A percentile compares a stretch with the other conserved stretches of the same genome.
Conservation (phyloP, 306 rosid genomes). For the Quercus rubra region DNA sequence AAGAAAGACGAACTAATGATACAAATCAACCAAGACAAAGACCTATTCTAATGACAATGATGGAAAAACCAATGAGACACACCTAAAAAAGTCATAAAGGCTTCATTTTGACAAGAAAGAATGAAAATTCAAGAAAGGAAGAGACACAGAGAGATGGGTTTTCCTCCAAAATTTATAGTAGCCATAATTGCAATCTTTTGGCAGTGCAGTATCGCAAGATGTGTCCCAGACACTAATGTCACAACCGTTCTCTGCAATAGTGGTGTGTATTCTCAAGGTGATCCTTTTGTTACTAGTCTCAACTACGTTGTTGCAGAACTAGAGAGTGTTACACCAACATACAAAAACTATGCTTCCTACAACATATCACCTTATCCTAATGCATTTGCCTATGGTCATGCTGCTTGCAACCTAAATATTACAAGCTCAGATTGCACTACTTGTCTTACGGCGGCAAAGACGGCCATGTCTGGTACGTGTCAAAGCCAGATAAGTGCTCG, state of each 20-base stretch:
- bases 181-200: constrained; percentile 17
- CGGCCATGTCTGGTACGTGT: constrained; percentile 37
- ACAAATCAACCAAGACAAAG: not conserved
- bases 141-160: constrained; percentile 22
- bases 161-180: constrained; percentile 21
- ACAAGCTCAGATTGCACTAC: constrained; percentile 55
- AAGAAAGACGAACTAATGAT: not conserved
- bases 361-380: constrained; percentile 70
- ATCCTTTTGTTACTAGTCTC: constrained; percentile 51
- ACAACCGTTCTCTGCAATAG: constrained; percentile 51
- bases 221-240: constrained; percentile 44
- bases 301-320: constrained; percentile 45
- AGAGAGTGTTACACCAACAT: constrained; percentile 26
- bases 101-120: not conserved
- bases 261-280: constrained; percentile 45
- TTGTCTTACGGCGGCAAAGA: constrained; percentile 57
- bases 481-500: constrained; percentile 60
- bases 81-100: not conserved
- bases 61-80: not conserved
- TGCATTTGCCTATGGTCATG: constrained; percentile 74
- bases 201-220: constrained; percentile 1
- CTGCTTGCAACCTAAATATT: constrained; percentile 51
- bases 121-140: not conserved
- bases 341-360: constrained; percentile 32
- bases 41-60: not conserved